Evolutionary conservation across 2,329 filamentous ascomycete genomes (phyloP).

Genomic region (Cadophora malorum): DNA sequence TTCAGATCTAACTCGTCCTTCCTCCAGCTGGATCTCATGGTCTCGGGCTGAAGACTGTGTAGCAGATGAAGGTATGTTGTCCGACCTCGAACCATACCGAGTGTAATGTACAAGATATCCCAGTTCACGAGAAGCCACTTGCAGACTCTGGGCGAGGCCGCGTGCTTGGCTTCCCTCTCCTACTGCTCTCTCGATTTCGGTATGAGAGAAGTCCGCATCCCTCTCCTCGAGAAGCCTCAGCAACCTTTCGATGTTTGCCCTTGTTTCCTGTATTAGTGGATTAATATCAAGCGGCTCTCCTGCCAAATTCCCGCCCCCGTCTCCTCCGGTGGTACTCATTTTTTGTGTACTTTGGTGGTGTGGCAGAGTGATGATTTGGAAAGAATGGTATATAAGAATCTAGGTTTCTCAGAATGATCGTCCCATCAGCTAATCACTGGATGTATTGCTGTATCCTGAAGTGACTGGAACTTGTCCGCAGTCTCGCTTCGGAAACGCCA

Average conservation of each 20-base stretch:
- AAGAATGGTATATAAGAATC: background rate
- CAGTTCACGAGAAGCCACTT: background rate
- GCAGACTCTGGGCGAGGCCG: background rate
- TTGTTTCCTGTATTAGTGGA: background rate
- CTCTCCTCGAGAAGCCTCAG: background rate
- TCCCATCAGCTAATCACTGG: background rate
- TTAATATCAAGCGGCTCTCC: background rate
- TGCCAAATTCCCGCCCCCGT: background rate
- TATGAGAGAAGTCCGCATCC: background rate
- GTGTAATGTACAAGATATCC: background rate
- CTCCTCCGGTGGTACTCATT: background rate
- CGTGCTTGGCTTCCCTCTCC: background rate
- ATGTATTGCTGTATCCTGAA: background rate
- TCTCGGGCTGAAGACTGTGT: background rate
- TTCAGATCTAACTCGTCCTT: background rate
- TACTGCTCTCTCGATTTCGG: background rate
- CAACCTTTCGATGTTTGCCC: background rate
- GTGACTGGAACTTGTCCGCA: background rate
- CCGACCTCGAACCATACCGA: background rate
- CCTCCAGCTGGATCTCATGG: background rate
- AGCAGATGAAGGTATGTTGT: background rate
- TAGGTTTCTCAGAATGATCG: background rate
- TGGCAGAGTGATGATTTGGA: too few relatives aligned
- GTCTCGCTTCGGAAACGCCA: background rate
- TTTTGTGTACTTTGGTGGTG: background rate